Percentiles rank a stretch among this genome's conserved stretches.
Evolutionary conservation across 345 rosid species (phyloP).

Genomic region (Moricandia moricandioides): DNA sequence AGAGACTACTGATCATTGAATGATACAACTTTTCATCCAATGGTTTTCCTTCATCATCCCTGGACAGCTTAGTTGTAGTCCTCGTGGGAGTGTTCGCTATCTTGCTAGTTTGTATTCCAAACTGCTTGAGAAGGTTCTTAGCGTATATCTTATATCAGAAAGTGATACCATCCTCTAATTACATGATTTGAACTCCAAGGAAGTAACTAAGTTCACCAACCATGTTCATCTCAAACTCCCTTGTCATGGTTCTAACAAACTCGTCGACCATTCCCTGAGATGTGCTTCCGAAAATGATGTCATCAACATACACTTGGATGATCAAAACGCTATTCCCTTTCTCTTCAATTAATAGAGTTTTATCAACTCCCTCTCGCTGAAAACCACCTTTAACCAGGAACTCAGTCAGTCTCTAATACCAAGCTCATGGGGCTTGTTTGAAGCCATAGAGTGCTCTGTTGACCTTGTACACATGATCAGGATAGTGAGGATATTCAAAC

Average conservation of each 20-base stretch:
- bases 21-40: not conserved
- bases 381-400: too few relatives aligned
- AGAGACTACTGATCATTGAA: not conserved
- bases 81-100: not conserved
- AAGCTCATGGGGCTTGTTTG: too few relatives aligned
- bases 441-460: too few relatives aligned
- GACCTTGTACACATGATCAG: too few relatives aligned
- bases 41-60: not conserved
- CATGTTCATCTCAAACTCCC: not conserved
- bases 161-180: not conserved
- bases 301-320: too few relatives aligned
- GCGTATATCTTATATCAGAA: not conserved
- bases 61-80: not conserved
- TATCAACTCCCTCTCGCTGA: too few relatives aligned
- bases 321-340: too few relatives aligned
- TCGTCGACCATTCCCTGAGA: too few relatives aligned
- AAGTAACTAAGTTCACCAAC: not conserved
- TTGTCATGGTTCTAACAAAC: not conserved
- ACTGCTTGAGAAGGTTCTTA: not conserved
- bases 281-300: too few relatives aligned
- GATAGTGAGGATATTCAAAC: too few relatives aligned
- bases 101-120: not conserved
- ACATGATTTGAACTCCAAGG: not conserved
- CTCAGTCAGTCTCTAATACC: too few relatives aligned
- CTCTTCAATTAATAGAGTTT: too few relatives aligned